phyloP scores from a whole-genome alignment of 2,329 filamentous ascomycete species.

The Fusarium algeriense region DNA sequence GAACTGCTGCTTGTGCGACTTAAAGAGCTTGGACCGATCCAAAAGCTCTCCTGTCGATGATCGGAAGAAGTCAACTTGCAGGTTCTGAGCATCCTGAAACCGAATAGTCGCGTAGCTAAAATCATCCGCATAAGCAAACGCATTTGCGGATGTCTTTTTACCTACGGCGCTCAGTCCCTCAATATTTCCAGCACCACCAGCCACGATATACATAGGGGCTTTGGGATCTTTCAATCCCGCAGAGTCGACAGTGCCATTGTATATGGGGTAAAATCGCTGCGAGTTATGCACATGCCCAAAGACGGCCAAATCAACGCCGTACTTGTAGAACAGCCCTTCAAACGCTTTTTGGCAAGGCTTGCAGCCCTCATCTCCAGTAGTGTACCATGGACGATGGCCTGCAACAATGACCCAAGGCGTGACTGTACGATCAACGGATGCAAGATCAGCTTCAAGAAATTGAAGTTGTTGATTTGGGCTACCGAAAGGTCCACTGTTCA shows the following conservation, averaged over 20 bases:
- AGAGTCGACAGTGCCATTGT: conserved; percentile 18
- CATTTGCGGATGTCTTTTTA: conserved; percentile 1
- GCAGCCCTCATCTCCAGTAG: conserved; percentile 49
- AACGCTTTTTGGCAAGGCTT: conserved; percentile 28
- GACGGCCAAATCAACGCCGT: conserved; percentile 18
- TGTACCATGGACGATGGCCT: conserved; percentile 64
- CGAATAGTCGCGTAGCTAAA: conserved; percentile 30
- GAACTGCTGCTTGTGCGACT: conserved; percentile 20
- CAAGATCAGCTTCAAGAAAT: conserved; percentile 49
- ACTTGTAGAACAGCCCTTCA: conserved; percentile 23
- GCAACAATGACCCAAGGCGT: conserved; percentile 60
- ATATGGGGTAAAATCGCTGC: conserved; percentile 13
- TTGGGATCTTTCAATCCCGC: conserved; percentile 21
- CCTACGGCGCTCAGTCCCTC: conserved; percentile 20
- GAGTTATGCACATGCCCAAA: conserved; percentile 33
- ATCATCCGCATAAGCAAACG: conserved; percentile 28
- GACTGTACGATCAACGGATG: conserved; percentile 65
- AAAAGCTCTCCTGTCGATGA: conserved; percentile 13
- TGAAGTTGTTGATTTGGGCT: conserved; percentile 21
- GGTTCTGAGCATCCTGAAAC: conserved; percentile 9
- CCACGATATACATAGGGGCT: conserved; percentile 27
- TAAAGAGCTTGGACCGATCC: conserved; percentile 17
- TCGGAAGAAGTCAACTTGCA: conserved; percentile 14
- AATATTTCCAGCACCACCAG: conserved; percentile 24
- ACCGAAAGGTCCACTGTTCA: conserved; percentile 23